Base-by-base conservation (phyloP, 257 asterid species). In the Haberlea rhodopensis region DNA sequence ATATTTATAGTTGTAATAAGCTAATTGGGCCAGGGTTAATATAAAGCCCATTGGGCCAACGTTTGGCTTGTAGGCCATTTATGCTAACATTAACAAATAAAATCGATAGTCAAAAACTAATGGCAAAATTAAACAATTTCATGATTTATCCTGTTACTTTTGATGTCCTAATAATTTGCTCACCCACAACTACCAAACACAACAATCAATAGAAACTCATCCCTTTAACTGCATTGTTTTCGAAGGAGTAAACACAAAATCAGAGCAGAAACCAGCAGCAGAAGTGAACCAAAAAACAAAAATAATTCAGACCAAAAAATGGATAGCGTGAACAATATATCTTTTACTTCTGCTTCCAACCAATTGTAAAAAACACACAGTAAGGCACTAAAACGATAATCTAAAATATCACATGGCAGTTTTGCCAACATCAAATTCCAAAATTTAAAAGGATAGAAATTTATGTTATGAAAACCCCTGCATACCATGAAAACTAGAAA, bases 171-270 rank as follows among this genome's bases (percentile, higher is more conserved):
- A 27, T 18, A 43, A 57, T 16, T 28, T 29, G 26, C 13, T 18
- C 21, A 34, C 23, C n/a, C 34, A 29, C 5, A 13, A 64, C 34
- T 45, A 29, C 60, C 37, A n/a, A 2, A n/a, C 18, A 23, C 43
- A 34, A n/a, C 7, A 9, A 20, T 27, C 25, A 11, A 60, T n/a
- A n/a, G 2, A 34, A 40, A 13, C 20, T 21, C 16, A 16, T 20
- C 55, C 51, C 66, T 32, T n/a, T 71, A 48, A 49, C 3, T 22
- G 32, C 58, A 57, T n/a, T 6, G 27, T 13, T 34, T 24, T 19
- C 23, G 23, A 22, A n/a, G n/a, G n/a, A n/a, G n/a, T n/a, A n/a
- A n/a, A n/a, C n/a, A n/a, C n/a, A n/a, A n/a, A n/a, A n/a, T n/a
- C n/a, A n/a, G n/a, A n/a, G n/a, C n/a, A n/a, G n/a, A n/a, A n/a